A percentile compares a stretch with the other conserved stretches of the same genome.
phyloP scores from a whole-genome alignment of 495 filamentous ascomycete species.

The Penicillium egyptiacum region DNA sequence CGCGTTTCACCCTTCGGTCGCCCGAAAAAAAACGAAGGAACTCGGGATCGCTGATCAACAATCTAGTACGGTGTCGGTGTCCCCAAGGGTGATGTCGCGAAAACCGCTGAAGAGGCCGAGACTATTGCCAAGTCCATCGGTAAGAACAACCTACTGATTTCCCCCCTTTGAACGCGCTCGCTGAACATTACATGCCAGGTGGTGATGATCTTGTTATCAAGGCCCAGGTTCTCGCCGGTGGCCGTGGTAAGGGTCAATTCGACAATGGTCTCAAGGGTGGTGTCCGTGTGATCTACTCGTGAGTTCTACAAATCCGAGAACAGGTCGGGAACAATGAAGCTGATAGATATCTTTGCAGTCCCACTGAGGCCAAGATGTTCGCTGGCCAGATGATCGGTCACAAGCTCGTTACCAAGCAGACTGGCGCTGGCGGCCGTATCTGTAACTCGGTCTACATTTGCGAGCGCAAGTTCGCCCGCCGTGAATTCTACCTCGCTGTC shows the following conservation, averaged over 20 bases:
- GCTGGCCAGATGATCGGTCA: conserved; percentile 99
- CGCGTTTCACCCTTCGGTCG: conserved; percentile 22
- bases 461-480: conserved; percentile 98
- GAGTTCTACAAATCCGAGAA: conserved; percentile 27
- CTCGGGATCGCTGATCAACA: conserved; percentile 25
- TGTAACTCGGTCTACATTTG: conserved; percentile 98
- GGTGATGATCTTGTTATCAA: conserved; percentile 99
- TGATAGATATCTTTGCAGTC: conserved; percentile 41
- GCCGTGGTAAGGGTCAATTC: conserved; percentile 94
- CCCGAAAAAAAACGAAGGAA: conserved; percentile 9
- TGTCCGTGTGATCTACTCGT: conserved; percentile 97
- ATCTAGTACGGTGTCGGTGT: conserved; percentile 89
- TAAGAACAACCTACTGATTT: conserved; percentile 32
- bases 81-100: conserved; percentile 82
- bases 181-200: conserved; percentile 47
- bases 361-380: conserved; percentile 92
- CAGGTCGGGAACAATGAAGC: conserved; percentile 11
- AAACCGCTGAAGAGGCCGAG: conserved; percentile 83
- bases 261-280: conserved; percentile 99
- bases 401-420: conserved; percentile 99
- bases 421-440: conserved; percentile 82
- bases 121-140: conserved; percentile 84
- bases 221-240: conserved; percentile 96
- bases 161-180: conserved; percentile 1
- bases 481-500: conserved; percentile 98